Conservation (phyloP, 2,329 filamentous ascomycete genomes). For the Exophiala calicioides region DNA sequence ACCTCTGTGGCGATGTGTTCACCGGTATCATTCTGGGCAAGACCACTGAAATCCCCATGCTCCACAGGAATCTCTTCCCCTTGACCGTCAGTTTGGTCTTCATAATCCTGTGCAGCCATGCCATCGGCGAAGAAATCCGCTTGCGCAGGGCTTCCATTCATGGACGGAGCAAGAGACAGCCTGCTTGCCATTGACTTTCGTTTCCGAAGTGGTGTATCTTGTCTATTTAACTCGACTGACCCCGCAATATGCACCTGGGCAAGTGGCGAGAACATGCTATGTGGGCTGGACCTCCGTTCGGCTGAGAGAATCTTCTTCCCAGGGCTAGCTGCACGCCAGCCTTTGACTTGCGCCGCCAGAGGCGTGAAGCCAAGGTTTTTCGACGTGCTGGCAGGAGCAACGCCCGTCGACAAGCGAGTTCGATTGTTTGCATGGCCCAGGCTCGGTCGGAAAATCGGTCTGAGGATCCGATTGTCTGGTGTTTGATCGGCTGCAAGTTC, state of each 20-base stretch:
- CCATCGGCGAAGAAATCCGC: conserved; percentile 64
- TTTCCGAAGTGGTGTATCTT: conserved; percentile 31
- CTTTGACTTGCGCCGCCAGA: conserved; percentile 61
- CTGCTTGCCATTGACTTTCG: conserved; percentile 27
- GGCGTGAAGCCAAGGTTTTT: conserved; percentile 61
- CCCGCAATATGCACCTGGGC: conserved; percentile 25
- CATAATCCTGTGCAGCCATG: conserved; percentile 53
- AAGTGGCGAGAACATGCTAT: conserved; percentile 26
- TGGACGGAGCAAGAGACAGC: conserved; percentile 31
- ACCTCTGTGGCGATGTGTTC: conserved; percentile 3
- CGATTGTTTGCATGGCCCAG: conserved; percentile 12
- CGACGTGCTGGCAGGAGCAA: conserved; percentile 21
- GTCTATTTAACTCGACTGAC: conserved; percentile 29
- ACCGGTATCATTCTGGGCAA: conserved; percentile 9
- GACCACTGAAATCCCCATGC: conserved; percentile 22
- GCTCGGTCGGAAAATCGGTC: conserved; percentile 19
- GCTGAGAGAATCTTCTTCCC: conserved; percentile 33
- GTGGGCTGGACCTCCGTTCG: conserved; percentile 19
- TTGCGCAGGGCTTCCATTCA: conserved; percentile 43
- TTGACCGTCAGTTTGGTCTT: conserved; percentile 39
- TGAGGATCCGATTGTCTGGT: conserved; percentile 21
- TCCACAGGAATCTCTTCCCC: conserved; percentile 21
- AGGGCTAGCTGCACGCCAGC: conserved; percentile 65
- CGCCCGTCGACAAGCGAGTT: conserved; percentile 25
- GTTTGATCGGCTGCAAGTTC: conserved; percentile 32